Evolutionary conservation across 139 green algal genomes (phyloP).

Genomic region (Chlorella sp.): DNA sequence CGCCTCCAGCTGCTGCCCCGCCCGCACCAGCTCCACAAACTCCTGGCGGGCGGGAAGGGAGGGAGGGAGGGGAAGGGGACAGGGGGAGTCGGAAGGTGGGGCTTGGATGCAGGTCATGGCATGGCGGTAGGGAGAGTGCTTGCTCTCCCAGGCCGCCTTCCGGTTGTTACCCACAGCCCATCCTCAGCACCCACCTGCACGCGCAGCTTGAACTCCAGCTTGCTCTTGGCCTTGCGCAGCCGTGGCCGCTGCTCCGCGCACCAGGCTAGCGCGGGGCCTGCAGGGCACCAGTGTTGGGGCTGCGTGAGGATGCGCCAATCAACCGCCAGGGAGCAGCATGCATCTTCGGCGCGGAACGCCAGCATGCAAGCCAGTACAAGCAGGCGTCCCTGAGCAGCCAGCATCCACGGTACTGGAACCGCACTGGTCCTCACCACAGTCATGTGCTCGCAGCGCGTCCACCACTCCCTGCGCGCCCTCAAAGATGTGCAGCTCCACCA

Average conservation of each 20-base stretch:
- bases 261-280: slow-evolving; percentile 78
- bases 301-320: no score
- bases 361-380: no score
- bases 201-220: slow-evolving; percentile 90
- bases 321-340: no score
- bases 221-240: slow-evolving; percentile 81
- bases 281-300: no score
- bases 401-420: no score
- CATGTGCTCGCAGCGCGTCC: slow-evolving; percentile 60
- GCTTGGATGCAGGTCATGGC: not conserved
- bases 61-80: not conserved
- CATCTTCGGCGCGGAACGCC: no score
- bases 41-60: slow-evolving; percentile 63
- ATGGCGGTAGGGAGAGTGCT: not conserved
- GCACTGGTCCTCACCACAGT: slow-evolving; percentile 52
- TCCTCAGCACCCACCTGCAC: slow-evolving; percentile 51
- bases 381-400: no score
- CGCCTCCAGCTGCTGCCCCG: slow-evolving; percentile 62
- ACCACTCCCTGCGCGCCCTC: slow-evolving; percentile 61
- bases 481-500: slow-evolving; percentile 83
- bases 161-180: not conserved
- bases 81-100: not conserved
- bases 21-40: slow-evolving; percentile 93
- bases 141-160: not conserved
- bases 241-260: slow-evolving; percentile 70